A percentile compares a stretch with the other conserved stretches of the same genome.
These are phyloP conservation scores for Urtica urens DNA, from an alignment of 306 rosid genomes.

Conservation along the genomic window DNA sequence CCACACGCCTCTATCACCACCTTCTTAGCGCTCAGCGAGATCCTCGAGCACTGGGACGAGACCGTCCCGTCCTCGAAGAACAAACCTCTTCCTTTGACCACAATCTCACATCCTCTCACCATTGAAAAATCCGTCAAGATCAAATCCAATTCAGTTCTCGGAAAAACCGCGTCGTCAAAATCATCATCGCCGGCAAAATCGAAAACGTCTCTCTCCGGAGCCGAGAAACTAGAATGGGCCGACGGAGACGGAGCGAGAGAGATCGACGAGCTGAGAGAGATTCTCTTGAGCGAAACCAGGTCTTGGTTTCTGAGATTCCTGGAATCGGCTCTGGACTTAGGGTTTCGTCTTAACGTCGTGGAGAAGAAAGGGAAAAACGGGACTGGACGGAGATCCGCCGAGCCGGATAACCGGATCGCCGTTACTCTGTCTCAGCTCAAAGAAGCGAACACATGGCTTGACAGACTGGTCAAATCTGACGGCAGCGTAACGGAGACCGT, in stretches of 20 bases:
- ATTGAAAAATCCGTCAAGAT: constrained; percentile 34
- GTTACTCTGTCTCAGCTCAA: constrained; percentile 69
- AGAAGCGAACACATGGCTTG: constrained; percentile 86
- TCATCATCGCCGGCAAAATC: constrained; percentile 38
- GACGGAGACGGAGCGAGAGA: constrained; percentile 51
- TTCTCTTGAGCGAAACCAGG: constrained; percentile 54
- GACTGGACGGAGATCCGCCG: constrained; percentile 31
- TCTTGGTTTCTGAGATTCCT: constrained; percentile 80
- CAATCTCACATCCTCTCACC: constrained; percentile 32
- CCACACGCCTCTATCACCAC: constrained; percentile 58
- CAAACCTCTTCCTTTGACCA: constrained; percentile 25
- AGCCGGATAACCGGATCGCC: constrained; percentile 62
- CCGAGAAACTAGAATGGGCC: constrained; percentile 80
- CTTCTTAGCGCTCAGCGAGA: constrained; percentile 61
- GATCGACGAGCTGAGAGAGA: constrained; percentile 41
- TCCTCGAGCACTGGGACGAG: constrained; percentile 42
- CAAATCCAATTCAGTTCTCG: constrained; percentile 15
- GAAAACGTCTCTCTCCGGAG: constrained; percentile 26
- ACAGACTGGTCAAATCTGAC: constrained; percentile 32
- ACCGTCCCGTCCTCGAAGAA: constrained; percentile 43
- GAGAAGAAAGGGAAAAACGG: constrained; percentile 49
- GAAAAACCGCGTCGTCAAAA: constrained; percentile 29
- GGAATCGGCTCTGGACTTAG: constrained; percentile 59
- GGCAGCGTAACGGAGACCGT: constrained; percentile 35
- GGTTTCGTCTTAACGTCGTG: constrained; percentile 36